phyloP scores from a whole-genome alignment of 2,329 filamentous ascomycete genomes.

The Pseudopithomyces chartarum region DNA sequence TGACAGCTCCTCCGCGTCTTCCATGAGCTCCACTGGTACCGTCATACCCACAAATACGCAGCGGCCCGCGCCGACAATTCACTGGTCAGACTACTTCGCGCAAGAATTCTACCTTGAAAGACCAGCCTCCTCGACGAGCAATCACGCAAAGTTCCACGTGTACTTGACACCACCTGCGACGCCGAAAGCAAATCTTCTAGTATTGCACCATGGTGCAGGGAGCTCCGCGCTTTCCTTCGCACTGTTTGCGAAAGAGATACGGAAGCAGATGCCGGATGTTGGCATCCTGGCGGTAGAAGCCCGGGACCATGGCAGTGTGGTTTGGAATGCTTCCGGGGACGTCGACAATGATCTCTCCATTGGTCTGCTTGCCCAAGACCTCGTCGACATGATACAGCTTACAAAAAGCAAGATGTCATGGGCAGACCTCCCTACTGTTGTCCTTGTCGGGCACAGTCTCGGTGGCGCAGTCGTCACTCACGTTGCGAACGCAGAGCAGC shows the following conservation, averaged over 20 bases:
- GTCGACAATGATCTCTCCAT: conserved; percentile 70
- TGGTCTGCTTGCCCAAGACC: conserved; percentile 72
- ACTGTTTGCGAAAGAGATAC: conserved; percentile 75
- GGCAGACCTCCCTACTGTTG: conserved; percentile 71
- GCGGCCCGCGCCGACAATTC: conserved; percentile 64
- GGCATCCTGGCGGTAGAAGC: conserved; percentile 87
- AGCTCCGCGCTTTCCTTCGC: conserved; percentile 94
- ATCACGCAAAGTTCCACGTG: conserved; percentile 72
- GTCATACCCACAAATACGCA: conserved; percentile 78
- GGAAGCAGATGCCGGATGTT: conserved; percentile 75
- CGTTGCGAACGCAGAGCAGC: conserved; percentile 68
- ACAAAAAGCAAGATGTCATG: conserved; percentile 73
- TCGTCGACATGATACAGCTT: conserved; percentile 70
- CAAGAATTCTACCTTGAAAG: conserved; percentile 78
- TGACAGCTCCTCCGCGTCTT: conserved; percentile 66
- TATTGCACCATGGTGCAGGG: conserved; percentile 93
- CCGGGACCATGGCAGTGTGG: conserved; percentile 79
- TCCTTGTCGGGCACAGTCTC: conserved; percentile 90
- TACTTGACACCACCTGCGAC: conserved; percentile 79
- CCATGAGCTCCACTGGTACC: conserved; percentile 92
- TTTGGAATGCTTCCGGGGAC: conserved; percentile 44
- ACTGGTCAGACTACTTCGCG: conserved; percentile 91
- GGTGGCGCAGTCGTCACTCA: conserved; percentile 91
- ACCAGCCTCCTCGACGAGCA: conserved; percentile 38
- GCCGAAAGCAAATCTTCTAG: conserved; percentile 78